Evolutionary conservation across 2,329 filamentous ascomycete genomes (phyloP).

Genomic region (Rachicladosporium sp.): DNA sequence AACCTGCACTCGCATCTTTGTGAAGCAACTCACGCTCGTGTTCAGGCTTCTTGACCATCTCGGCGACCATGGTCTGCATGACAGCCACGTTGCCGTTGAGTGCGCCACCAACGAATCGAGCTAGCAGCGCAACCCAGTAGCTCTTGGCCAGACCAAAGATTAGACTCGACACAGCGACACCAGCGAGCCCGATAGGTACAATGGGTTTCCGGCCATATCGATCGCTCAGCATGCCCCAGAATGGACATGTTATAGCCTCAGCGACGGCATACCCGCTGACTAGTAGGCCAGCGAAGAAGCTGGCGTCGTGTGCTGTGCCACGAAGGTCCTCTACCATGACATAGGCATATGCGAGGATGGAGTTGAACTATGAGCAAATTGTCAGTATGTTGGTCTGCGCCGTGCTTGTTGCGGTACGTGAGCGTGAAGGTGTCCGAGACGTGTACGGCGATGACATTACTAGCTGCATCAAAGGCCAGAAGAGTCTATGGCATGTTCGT

Average conservation of each 20-base stretch:
- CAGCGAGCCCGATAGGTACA: constrained; percentile 62
- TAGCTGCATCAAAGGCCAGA: too few relatives aligned
- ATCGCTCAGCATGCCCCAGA: constrained; percentile 73
- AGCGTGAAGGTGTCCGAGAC: too few relatives aligned
- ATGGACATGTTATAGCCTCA: constrained; percentile 70
- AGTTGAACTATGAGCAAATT: constrained; percentile 44
- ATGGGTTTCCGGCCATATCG: constrained; percentile 72
- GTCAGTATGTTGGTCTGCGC: too few relatives aligned
- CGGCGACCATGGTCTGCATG: constrained; percentile 72
- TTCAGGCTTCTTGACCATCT: constrained; percentile 67
- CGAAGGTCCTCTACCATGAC: constrained; percentile 62
- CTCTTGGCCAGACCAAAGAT: constrained; percentile 70
- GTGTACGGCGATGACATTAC: too few relatives aligned
- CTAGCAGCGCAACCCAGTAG: constrained; percentile 67
- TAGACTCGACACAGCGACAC: constrained; percentile 69
- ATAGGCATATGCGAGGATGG: constrained; percentile 84
- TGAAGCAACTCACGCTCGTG: constrained; percentile 58
- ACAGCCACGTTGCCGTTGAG: constrained; percentile 75
- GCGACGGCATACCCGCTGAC: constrained; percentile 73
- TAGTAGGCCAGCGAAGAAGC: constrained; percentile 72
- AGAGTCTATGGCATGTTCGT: too few relatives aligned
- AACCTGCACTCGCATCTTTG: not conserved
- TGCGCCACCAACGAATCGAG: constrained; percentile 62
- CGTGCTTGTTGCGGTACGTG: too few relatives aligned
- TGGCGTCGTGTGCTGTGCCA: constrained; percentile 58